These are phyloP conservation scores for Alternaria alternata DNA, from an alignment of 2,329 filamentous ascomycete genomes.

Conservation along the genomic window DNA sequence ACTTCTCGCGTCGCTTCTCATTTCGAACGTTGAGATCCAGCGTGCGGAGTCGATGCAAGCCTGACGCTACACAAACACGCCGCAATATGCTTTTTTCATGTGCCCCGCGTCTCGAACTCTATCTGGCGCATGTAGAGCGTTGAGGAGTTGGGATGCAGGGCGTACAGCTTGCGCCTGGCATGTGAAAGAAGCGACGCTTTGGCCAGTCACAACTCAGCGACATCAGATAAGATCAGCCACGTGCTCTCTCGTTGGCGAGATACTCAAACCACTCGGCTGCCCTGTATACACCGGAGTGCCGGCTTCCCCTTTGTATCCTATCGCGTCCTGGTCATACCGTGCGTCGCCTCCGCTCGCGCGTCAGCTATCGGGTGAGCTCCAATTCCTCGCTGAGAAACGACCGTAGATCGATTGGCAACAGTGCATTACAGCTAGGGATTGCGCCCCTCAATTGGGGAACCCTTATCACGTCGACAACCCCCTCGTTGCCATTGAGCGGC, in stretches of 20 bases:
- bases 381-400: slow-evolving; percentile 1
- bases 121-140: slow-evolving; percentile 15
- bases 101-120: slow-evolving; percentile 15
- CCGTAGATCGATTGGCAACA: slow-evolving; percentile 6
- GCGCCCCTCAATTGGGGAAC: slow-evolving; percentile 10
- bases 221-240: slow-evolving; percentile 19
- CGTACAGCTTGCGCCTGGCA: slow-evolving; percentile 22
- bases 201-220: slow-evolving; percentile 16
- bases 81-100: slow-evolving; percentile 8
- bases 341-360: slow-evolving; percentile 4
- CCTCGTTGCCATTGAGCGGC: slow-evolving; percentile 9
- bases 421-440: slow-evolving; percentile 1
- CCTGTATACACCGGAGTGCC: not conserved
- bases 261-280: slow-evolving; percentile 1
- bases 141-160: slow-evolving; percentile 26
- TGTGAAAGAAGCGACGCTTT: slow-evolving; percentile 34
- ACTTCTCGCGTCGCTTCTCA: not conserved
- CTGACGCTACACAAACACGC: slow-evolving; percentile 5
- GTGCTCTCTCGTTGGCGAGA: slow-evolving; percentile 16
- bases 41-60: slow-evolving; percentile 9
- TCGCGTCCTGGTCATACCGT: not conserved
- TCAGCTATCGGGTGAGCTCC: slow-evolving; percentile 1
- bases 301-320: not conserved
- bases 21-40: slow-evolving; percentile 1
- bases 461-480: slow-evolving; percentile 11